Conservation (phyloP, 1,284 basidiomycete species). For the Leccinum variabile region DNA sequence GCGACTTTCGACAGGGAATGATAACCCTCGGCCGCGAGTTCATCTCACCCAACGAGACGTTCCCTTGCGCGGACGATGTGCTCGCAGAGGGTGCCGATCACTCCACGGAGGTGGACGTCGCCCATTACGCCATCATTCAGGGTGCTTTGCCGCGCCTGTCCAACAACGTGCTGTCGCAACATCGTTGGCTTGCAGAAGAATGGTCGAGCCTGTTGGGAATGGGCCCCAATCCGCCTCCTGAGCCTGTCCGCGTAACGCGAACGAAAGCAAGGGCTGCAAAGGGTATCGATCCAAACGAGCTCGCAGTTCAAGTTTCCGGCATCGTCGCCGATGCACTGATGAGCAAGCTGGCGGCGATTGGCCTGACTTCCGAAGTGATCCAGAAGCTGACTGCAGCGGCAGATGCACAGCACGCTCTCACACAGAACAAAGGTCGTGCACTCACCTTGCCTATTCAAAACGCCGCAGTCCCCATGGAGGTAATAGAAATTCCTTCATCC, state of each 20-base stretch:
- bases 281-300: background rate
- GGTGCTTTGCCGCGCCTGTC: background rate
- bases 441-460: too few species aligned
- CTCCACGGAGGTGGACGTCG: background rate
- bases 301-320: background rate
- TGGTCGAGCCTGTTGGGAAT: slow-evolving; percentile 10
- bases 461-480: too few species aligned
- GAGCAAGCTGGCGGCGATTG: background rate
- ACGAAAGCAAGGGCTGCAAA: background rate
- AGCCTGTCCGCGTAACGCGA: background rate
- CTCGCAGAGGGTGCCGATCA: slow-evolving; percentile 18
- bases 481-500: too few species aligned
- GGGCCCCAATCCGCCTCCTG: background rate
- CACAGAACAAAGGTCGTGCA: too few species aligned
- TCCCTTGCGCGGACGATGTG: slow-evolving; percentile 3
- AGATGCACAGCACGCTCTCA: too few species aligned
- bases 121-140: slow-evolving; percentile 4
- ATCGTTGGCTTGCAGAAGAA: slow-evolving; percentile 11
- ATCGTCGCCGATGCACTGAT: background rate
- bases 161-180: background rate
- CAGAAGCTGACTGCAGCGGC: background rate
- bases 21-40: slow-evolving; percentile 5
- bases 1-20: slow-evolving; percentile 13
- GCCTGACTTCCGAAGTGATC: background rate
- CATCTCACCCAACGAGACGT: slow-evolving; percentile 5